These are phyloP conservation scores for Dysphania ambrosioides DNA, from an alignment of 148 eudicot genomes.

Conservation along the genomic window DNA sequence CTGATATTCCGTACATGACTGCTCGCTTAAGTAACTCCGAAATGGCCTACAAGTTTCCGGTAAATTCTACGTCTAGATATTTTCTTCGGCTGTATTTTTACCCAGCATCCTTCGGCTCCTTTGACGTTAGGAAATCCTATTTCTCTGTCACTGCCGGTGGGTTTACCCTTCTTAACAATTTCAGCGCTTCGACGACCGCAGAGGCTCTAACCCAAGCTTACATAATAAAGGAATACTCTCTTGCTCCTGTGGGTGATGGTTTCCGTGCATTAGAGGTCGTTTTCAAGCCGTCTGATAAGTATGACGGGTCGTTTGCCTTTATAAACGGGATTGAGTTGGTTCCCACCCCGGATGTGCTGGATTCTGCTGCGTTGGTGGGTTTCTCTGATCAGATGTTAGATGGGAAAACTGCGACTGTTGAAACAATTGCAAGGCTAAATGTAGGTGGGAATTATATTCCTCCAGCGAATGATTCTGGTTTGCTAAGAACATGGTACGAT, in stretches of 20 bases:
- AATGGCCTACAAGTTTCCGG: slow-evolving; percentile 44
- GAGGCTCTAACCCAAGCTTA: slow-evolving; percentile 67
- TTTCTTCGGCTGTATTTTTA: slow-evolving; percentile 66
- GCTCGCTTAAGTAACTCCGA: slow-evolving; percentile 48
- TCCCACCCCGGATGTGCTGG: slow-evolving; percentile 44
- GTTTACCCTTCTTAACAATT: slow-evolving; percentile 61
- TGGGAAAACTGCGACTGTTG: slow-evolving; percentile 29
- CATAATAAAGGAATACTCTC: slow-evolving; percentile 56
- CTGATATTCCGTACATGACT: slow-evolving; percentile 62
- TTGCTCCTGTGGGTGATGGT: slow-evolving; percentile 34
- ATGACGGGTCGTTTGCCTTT: slow-evolving; percentile 48
- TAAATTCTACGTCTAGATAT: slow-evolving; percentile 36
- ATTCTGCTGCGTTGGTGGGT: slow-evolving; percentile 42
- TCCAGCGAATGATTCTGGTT: slow-evolving; percentile 64
- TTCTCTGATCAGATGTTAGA: slow-evolving; percentile 32
- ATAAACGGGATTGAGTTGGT: slow-evolving; percentile 78
- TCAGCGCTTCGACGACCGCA: slow-evolving; percentile 67
- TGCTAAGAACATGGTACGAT: slow-evolving; percentile 79
- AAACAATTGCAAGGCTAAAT: slow-evolving; percentile 60
- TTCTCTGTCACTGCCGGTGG: slow-evolving; percentile 47
- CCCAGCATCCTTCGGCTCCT: slow-evolving; percentile 52
- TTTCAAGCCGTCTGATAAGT: slow-evolving; percentile 50
- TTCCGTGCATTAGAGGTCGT: slow-evolving; percentile 32
- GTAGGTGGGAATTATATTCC: slow-evolving; percentile 75
- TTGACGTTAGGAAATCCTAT: slow-evolving; percentile 43